Percentiles rank a stretch among this genome's conserved stretches.
phyloP scores from a whole-genome alignment of 345 rosid genomes.

The Pugionium dolabratum region DNA sequence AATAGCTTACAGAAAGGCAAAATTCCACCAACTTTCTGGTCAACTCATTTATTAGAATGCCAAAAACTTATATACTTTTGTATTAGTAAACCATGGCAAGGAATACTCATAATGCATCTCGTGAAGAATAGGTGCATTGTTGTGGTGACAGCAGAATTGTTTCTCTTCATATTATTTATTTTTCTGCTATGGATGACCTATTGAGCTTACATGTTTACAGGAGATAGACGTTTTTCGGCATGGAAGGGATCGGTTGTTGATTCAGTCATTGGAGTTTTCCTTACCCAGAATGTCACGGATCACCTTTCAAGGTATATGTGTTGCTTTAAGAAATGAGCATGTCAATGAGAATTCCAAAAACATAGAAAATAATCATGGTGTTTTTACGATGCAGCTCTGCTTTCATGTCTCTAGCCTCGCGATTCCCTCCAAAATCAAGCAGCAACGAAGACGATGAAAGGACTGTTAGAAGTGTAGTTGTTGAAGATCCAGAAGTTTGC shows the following conservation, averaged over 20 bases:
- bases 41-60: background rate
- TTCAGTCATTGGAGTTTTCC: slow-evolving; percentile 94
- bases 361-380: slow-evolving; percentile 24
- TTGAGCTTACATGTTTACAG: slow-evolving; percentile 47
- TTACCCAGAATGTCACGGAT: slow-evolving; percentile 94
- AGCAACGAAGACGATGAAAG: slow-evolving; percentile 35
- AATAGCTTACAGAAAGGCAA: slow-evolving; percentile 12
- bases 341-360: slow-evolving; percentile 19
- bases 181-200: slow-evolving; percentile 13
- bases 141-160: background rate
- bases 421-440: slow-evolving; percentile 63
- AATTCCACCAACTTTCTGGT: slow-evolving; percentile 21
- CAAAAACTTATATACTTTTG: background rate
- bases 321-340: slow-evolving; percentile 15
- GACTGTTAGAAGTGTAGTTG: slow-evolving; percentile 37
- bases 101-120: slow-evolving; percentile 7
- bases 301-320: slow-evolving; percentile 84
- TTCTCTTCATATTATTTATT: background rate
- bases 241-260: slow-evolving; percentile 99
- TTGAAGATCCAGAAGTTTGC: slow-evolving; percentile 65
- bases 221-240: slow-evolving; percentile 92
- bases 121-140: slow-evolving; percentile 7
- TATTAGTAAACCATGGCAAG: slow-evolving; percentile 9
- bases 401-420: slow-evolving; percentile 83
- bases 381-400: slow-evolving; percentile 75